Evolutionary conservation across 345 rosid genomes (phyloP).

Genomic region (Anastatica hierochuntica): DNA sequence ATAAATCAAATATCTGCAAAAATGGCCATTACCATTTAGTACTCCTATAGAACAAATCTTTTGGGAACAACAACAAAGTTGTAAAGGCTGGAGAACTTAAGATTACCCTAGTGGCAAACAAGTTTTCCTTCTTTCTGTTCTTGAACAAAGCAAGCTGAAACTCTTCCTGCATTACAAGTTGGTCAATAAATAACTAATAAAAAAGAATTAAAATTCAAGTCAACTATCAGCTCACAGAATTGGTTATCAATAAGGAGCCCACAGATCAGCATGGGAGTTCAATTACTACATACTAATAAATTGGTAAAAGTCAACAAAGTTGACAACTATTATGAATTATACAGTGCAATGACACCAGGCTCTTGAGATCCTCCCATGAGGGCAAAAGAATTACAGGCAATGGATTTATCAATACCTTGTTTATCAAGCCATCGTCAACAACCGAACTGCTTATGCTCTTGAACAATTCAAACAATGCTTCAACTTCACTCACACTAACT

Average conservation of each 20-base stretch:
- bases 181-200: slow-evolving; percentile 12
- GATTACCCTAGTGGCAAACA: slow-evolving; percentile 93
- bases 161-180: slow-evolving; percentile 67
- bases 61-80: too few relatives aligned
- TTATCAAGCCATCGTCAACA: slow-evolving; percentile 90
- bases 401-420: slow-evolving; percentile 55
- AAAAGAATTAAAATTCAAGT: not conserved
- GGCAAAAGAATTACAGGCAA: not conserved
- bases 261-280: slow-evolving; percentile 8
- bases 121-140: slow-evolving; percentile 79
- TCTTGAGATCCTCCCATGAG: slow-evolving; percentile 11
- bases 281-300: slow-evolving; percentile 5
- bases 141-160: slow-evolving; percentile 91
- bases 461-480: slow-evolving; percentile 91
- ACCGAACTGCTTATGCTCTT: slow-evolving; percentile 97
- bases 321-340: not conserved
- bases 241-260: slow-evolving; percentile 11
- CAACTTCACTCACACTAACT: slow-evolving; percentile 99
- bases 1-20: slow-evolving; percentile 85
- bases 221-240: slow-evolving; percentile 19
- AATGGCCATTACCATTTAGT: not conserved
- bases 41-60: too few relatives aligned
- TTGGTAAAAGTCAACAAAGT: slow-evolving; percentile 10
- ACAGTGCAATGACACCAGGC: too few relatives aligned
- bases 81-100: too few relatives aligned